A percentile compares a stretch with the other conserved stretches of the same genome.
phyloP scores from a whole-genome alignment of 768 basidiomycete species.

The Epithele typhae region DNA sequence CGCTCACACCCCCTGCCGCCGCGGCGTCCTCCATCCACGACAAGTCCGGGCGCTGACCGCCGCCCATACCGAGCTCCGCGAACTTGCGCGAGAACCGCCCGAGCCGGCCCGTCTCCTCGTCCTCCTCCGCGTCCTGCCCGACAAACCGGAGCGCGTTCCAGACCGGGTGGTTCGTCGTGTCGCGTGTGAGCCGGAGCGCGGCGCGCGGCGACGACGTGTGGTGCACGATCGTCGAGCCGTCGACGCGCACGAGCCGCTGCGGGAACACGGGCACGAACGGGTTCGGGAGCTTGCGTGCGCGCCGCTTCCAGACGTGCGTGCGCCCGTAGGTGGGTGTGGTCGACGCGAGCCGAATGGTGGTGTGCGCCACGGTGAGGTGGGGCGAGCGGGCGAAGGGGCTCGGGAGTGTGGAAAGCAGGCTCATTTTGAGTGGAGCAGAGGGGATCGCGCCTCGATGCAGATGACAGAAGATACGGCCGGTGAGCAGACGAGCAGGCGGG shows the following conservation, averaged over 20 bases:
- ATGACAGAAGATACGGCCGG: too few species aligned
- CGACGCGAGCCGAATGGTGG: constrained; percentile 44
- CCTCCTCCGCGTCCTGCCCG: constrained; percentile 43
- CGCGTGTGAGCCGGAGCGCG: constrained; percentile 72
- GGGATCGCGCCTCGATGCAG: too few species aligned
- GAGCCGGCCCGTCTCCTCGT: constrained; percentile 67
- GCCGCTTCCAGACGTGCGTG: constrained; percentile 76
- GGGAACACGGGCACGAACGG: constrained; percentile 85
- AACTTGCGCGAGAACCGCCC: constrained; percentile 79
- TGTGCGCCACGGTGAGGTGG: neutral
- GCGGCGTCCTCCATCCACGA: too few species aligned
- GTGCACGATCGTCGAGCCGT: constrained; percentile 85
- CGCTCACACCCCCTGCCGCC: too few species aligned
- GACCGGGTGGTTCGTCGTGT: constrained; percentile 84
- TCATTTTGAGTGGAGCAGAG: too few species aligned
- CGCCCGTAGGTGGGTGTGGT: constrained; percentile 81
- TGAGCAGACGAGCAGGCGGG: too few species aligned
- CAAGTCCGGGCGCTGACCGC: too few species aligned
- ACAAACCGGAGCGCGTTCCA: constrained; percentile 67
- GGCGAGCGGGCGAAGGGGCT: too few species aligned
- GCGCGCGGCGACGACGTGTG: constrained; percentile 87
- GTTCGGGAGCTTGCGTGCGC: constrained; percentile 64
- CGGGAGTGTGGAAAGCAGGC: too few species aligned
- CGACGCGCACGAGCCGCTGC: constrained; percentile 79
- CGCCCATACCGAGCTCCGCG: constrained; percentile 36